Evolutionary conservation across 768 basidiomycete species (phyloP).

Genomic region (Trametopsis cervina): DNA sequence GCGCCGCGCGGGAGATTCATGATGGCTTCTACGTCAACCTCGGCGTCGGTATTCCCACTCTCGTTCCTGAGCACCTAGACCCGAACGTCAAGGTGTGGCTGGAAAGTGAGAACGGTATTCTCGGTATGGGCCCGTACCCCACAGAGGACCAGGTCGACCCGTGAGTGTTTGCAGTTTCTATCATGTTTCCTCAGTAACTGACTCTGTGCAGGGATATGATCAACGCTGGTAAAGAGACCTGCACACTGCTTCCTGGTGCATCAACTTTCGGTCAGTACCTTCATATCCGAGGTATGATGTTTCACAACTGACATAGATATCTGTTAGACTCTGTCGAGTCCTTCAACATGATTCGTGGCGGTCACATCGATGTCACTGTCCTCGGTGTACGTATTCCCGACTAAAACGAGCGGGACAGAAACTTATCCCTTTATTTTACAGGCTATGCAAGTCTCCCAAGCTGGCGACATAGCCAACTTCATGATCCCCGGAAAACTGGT

Average conservation of each 20-base stretch:
- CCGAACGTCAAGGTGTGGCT: slow-evolving; percentile 74
- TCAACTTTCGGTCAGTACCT: slow-evolving; percentile 69
- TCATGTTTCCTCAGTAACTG: not conserved
- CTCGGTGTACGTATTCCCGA: slow-evolving; percentile 59
- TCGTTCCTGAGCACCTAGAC: slow-evolving; percentile 70
- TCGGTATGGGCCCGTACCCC: slow-evolving; percentile 84
- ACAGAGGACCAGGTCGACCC: slow-evolving; percentile 70
- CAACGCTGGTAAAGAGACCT: slow-evolving; percentile 90
- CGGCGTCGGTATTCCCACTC: slow-evolving; percentile 83
- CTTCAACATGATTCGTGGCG: slow-evolving; percentile 95
- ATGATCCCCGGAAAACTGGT: slow-evolving; percentile 95
- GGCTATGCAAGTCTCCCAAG: slow-evolving; percentile 92
- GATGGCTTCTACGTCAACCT: slow-evolving; percentile 84
- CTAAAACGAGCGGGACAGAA: not conserved
- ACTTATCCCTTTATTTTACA: slow-evolving; percentile 21
- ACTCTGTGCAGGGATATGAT: slow-evolving; percentile 60
- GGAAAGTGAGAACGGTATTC: slow-evolving; percentile 84
- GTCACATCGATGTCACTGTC: slow-evolving; percentile 87
- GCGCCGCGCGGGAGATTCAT: slow-evolving; percentile 81
- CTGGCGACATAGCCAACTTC: slow-evolving; percentile 91
- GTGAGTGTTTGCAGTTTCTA: slow-evolving; percentile 35
- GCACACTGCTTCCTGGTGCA: slow-evolving; percentile 85
- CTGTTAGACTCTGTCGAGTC: slow-evolving; percentile 76
- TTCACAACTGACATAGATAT: not conserved
- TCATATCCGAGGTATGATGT: not conserved